These are phyloP conservation scores for Lophiotrema nucula DNA, from an alignment of 495 filamentous ascomycete species.

Conservation along the genomic window DNA sequence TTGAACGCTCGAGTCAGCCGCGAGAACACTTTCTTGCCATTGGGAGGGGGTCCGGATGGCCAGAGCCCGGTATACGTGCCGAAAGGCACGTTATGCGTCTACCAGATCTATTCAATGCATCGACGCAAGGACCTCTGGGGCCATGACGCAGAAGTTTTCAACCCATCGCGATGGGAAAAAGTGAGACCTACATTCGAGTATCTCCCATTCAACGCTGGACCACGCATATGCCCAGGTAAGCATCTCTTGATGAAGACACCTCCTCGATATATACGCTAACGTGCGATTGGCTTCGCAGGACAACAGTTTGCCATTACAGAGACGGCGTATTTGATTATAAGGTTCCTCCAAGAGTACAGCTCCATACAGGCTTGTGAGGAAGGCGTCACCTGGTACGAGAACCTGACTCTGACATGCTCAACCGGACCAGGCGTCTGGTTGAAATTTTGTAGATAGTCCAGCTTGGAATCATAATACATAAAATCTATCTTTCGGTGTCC, in stretches of 20 bases:
- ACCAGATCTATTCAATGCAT: conserved; percentile 52
- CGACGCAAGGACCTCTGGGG: conserved; percentile 57
- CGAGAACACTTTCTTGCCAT: conserved; percentile 14
- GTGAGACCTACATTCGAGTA: conserved; percentile 29
- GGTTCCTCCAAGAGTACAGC: background rate
- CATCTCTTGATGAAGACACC: background rate
- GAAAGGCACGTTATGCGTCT: conserved; percentile 49
- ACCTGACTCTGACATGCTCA: too few relatives aligned
- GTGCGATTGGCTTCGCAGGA: background rate
- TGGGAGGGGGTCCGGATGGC: conserved; percentile 28
- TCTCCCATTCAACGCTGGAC: conserved; percentile 40
- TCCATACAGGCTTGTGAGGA: too few relatives aligned
- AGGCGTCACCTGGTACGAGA: too few relatives aligned
- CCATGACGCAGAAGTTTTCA: conserved; percentile 52
- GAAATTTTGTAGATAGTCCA: too few relatives aligned
- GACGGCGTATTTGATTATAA: background rate
- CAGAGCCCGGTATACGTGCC: conserved; percentile 20
- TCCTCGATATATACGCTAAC: background rate
- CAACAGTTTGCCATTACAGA: conserved; percentile 35
- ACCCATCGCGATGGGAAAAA: conserved; percentile 55
- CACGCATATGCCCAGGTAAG: conserved; percentile 37
- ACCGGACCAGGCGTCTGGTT: too few relatives aligned
- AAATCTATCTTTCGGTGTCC: too few relatives aligned
- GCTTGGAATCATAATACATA: too few relatives aligned
- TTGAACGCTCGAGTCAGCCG: conserved; percentile 23